Conservation (phyloP, 129 eudicot species). For the Helichrysum umbraculigerum region DNA sequence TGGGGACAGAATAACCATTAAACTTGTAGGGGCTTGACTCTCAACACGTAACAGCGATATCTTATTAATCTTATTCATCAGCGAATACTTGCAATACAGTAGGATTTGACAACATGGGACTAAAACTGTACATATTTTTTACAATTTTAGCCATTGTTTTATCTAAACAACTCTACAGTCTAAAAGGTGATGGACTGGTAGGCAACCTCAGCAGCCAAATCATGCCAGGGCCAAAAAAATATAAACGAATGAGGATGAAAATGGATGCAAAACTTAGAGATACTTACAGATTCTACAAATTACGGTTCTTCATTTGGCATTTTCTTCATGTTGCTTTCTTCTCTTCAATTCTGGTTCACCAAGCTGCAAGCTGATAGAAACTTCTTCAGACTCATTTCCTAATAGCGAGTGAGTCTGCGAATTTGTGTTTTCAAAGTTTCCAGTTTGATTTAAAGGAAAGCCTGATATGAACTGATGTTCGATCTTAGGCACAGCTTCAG, state of each 20-base stretch:
- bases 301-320: conserved; percentile 9
- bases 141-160: conserved; percentile 31
- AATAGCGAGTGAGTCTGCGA: conserved; percentile 33
- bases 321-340: conserved; percentile 50
- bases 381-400: conserved; percentile 42
- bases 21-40: background rate
- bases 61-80: conserved; percentile 21
- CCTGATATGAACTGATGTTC: conserved; percentile 65
- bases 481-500: conserved; percentile 27
- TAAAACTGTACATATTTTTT: conserved; percentile 25
- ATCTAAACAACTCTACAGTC: conserved; percentile 35
- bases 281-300: conserved; percentile 26
- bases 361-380: conserved; percentile 50
- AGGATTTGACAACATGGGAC: conserved; percentile 19
- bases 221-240: conserved; percentile 28
- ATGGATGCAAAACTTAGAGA: conserved; percentile 30
- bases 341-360: conserved; percentile 64
- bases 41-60: background rate
- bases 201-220: conserved; percentile 38
- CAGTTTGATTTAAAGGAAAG: conserved; percentile 29
- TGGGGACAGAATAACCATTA: background rate
- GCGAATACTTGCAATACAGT: conserved; percentile 30
- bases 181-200: conserved; percentile 20
- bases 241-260: conserved; percentile 34
- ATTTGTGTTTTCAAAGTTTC: conserved; percentile 20